Base-by-base conservation (phyloP, 108 stramenopile species). In the Seminavis robusta region DNA sequence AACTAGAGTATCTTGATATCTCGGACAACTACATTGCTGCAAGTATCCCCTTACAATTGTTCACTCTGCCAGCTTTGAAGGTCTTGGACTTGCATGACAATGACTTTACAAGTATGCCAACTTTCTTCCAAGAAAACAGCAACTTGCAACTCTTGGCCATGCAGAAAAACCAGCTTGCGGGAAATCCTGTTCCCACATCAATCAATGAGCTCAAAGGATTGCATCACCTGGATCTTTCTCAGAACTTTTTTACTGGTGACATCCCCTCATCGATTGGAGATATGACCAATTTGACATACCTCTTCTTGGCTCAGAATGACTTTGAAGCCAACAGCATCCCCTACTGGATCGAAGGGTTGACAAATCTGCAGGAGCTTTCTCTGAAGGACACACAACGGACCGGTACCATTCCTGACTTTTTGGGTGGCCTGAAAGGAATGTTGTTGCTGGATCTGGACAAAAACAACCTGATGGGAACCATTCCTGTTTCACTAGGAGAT, bases 381-480 rank as follows among this genome's bases (percentile, higher is more conserved):
- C 30, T 69, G 41, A 69, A 64, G 30, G 19, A 28, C n/a, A 60
- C 68, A 7, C 32, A 59, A n/a, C 51, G 57, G 1, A 43, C 26
- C 17, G 74, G 68, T 3, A 57, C 16, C 3, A 52, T 85, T 24
- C n/a, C n/a, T n/a, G 34, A 63, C 7, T 29, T 54, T 27, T 47
- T 75, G 15, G 62, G 34, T 5, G 34, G 28, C 28, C 32, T 65
- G n/a, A 31, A 40, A 5, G 43, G 59, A 9, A 41, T 68, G 17
- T 29, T 63, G 3, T 42, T 68, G 26, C 44, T 75, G 57, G 74
- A 75, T 52, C 33, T 75, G 1, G 57, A 63, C 32, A 41, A 75
- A 29, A 75, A 75, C 47, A 5, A 27, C 13, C 34, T 75, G 0
- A 64, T 47, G n/a, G 67, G 67, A 13, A 29, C 63, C n/a, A 57